Evolutionary conservation across 2,329 filamentous ascomycete genomes (phyloP).

Genomic region (Dendryphion nanum): DNA sequence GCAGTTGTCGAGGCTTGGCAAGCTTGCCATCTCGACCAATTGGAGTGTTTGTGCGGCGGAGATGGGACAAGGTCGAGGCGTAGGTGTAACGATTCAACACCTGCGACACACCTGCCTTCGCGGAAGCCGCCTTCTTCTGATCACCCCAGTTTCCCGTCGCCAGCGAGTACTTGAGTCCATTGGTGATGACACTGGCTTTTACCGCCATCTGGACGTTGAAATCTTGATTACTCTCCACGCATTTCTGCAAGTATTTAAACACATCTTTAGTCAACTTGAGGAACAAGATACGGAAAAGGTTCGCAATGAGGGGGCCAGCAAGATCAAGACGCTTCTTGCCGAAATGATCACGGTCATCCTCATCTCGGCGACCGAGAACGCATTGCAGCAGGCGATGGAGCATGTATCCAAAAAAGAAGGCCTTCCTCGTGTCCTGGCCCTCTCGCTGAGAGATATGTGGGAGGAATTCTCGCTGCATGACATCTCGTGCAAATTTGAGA

Average conservation of each 20-base stretch:
- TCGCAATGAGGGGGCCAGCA: constrained; percentile 90
- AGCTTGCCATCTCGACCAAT: constrained; percentile 98
- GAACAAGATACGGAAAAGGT: constrained; percentile 90
- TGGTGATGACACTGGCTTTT: constrained; percentile 86
- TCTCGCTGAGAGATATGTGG: constrained; percentile 95
- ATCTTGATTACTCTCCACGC: constrained; percentile 82
- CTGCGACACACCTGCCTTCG: constrained; percentile 95
- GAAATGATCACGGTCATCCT: constrained; percentile 97
- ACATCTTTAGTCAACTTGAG: constrained; percentile 89
- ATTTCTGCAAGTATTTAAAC: constrained; percentile 85
- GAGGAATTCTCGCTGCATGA: constrained; percentile 94
- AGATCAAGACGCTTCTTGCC: constrained; percentile 98
- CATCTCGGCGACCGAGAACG: constrained; percentile 86
- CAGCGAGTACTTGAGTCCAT: constrained; percentile 92
- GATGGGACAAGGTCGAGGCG: constrained; percentile 91
- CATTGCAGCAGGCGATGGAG: constrained; percentile 93
- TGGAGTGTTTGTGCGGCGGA: constrained; percentile 94
- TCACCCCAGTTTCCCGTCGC: constrained; percentile 99
- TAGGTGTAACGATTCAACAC: constrained; percentile 98
- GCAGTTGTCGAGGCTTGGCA: constrained; percentile 93
- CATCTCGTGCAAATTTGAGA: constrained; percentile 87
- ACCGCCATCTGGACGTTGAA: constrained; percentile 91
- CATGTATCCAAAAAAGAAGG: constrained; percentile 99
- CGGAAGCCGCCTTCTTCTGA: constrained; percentile 95
- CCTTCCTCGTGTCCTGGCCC: constrained; percentile 92